These are phyloP conservation scores for Mollisia scopiformis DNA, from an alignment of 2,329 filamentous ascomycete species.

Conservation along the genomic window DNA sequence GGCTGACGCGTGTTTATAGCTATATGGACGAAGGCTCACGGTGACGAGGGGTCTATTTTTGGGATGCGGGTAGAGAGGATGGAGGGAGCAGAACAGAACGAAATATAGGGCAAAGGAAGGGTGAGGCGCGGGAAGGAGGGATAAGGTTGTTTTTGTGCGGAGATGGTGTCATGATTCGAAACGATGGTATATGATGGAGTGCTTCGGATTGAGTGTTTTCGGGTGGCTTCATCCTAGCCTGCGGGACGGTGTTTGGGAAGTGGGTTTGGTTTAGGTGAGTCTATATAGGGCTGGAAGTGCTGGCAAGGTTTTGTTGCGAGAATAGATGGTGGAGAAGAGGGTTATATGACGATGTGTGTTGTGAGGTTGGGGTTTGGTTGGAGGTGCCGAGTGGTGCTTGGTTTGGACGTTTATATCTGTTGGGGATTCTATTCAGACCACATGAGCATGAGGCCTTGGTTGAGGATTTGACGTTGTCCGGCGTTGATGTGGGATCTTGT, in stretches of 20 bases:
- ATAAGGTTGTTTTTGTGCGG: too few species aligned
- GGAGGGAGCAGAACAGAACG: background rate
- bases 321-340: background rate
- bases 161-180: background rate
- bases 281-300: background rate
- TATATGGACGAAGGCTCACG: background rate
- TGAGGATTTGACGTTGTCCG: too few species aligned
- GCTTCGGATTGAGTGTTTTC: background rate
- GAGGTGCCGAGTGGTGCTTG: too few species aligned
- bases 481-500: too few species aligned
- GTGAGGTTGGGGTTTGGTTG: too few species aligned
- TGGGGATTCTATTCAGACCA: too few species aligned
- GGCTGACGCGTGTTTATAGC: background rate
- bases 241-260: background rate
- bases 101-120: background rate
- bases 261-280: background rate
- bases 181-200: background rate
- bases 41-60: background rate
- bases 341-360: background rate
- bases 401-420: too few species aligned
- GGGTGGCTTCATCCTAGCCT: background rate
- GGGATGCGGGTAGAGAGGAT: background rate
- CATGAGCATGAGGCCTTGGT: too few species aligned
- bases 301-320: background rate
- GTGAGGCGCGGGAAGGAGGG: too few species aligned